Percentiles rank a stretch among this genome's conserved stretches.
These are phyloP conservation scores for Penicillium waksmanii DNA, from an alignment of 495 filamentous ascomycete genomes.

Conservation along the genomic window DNA sequence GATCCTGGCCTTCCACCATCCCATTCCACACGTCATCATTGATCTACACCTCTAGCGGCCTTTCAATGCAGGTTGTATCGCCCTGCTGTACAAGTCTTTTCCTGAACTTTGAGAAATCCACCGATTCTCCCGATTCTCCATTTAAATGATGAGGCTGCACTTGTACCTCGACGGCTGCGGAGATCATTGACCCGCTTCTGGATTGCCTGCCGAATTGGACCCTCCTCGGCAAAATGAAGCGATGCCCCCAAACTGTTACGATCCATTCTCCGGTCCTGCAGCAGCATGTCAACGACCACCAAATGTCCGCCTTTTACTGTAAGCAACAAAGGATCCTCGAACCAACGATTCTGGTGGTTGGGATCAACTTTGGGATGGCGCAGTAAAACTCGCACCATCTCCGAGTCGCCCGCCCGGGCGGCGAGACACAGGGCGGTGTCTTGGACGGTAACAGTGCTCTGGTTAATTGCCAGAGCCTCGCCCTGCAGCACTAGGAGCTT, in stretches of 20 bases:
- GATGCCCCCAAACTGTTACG: not conserved
- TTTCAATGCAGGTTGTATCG: no score
- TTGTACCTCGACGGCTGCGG: no score
- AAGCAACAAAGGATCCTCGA: conserved; percentile 8
- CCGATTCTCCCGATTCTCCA: no score
- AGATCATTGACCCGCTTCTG: not conserved
- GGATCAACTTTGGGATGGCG: conserved; percentile 1
- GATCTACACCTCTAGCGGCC: no score
- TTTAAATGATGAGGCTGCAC: no score
- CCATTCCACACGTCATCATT: no score
- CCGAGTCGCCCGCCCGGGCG: conserved; percentile 2
- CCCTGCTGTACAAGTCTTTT: no score
- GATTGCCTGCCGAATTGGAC: not conserved
- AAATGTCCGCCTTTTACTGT: not conserved
- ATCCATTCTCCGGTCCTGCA: not conserved
- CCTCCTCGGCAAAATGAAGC: not conserved
- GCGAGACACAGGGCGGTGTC: conserved; percentile 10
- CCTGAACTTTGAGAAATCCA: no score
- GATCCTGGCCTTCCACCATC: no score
- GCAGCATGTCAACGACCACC: not conserved
- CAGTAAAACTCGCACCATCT: conserved; percentile 5
- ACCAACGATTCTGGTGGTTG: conserved; percentile 2
- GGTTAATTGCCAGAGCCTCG: not conserved
- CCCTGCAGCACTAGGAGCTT: not conserved
- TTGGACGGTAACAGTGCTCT: not conserved